These are phyloP conservation scores for Xylaria scruposa DNA, from an alignment of 495 filamentous ascomycete genomes.

Conservation along the genomic window DNA sequence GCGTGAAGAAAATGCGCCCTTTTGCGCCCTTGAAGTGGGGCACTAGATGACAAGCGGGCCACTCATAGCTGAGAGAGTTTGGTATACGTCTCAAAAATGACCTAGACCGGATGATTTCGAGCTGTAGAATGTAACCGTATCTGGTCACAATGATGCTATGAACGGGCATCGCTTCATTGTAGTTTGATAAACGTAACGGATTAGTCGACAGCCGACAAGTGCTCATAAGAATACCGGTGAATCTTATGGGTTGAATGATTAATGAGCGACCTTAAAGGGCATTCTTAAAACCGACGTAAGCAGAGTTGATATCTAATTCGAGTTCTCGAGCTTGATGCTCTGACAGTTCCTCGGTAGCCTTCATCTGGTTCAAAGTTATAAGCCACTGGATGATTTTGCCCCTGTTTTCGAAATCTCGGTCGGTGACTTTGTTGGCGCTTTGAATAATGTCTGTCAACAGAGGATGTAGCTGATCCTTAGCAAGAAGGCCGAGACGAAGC, in stretches of 20 bases:
- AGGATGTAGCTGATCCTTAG: slow-evolving; percentile 95
- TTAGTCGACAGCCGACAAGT: neutral
- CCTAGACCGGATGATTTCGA: neutral
- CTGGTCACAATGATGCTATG: neutral
- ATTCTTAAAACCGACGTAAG: slow-evolving; percentile 88
- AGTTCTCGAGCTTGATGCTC: slow-evolving; percentile 89
- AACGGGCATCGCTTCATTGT: slow-evolving; percentile 1
- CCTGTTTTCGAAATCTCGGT: slow-evolving; percentile 88
- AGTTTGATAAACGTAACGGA: neutral
- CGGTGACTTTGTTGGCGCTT: slow-evolving; percentile 93
- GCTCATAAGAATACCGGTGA: neutral
- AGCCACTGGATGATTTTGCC: slow-evolving; percentile 99
- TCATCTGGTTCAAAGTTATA: slow-evolving; percentile 96
- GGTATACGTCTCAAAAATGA: neutral
- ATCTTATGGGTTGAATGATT: slow-evolving; percentile 6
- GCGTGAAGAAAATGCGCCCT: slow-evolving; percentile 24
- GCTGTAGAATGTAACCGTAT: neutral
- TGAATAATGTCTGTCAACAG: slow-evolving; percentile 94
- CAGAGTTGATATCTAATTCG: slow-evolving; percentile 85
- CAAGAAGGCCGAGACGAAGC: slow-evolving; percentile 82
- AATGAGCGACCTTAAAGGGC: slow-evolving; percentile 41
- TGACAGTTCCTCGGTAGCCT: slow-evolving; percentile 86
- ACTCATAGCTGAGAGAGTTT: slow-evolving; percentile 12
- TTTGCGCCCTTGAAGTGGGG: slow-evolving; percentile 28
- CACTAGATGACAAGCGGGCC: slow-evolving; percentile 6